These are phyloP conservation scores for Leccinum rimulosum DNA, from an alignment of 768 basidiomycete genomes.

Conservation along the genomic window DNA sequence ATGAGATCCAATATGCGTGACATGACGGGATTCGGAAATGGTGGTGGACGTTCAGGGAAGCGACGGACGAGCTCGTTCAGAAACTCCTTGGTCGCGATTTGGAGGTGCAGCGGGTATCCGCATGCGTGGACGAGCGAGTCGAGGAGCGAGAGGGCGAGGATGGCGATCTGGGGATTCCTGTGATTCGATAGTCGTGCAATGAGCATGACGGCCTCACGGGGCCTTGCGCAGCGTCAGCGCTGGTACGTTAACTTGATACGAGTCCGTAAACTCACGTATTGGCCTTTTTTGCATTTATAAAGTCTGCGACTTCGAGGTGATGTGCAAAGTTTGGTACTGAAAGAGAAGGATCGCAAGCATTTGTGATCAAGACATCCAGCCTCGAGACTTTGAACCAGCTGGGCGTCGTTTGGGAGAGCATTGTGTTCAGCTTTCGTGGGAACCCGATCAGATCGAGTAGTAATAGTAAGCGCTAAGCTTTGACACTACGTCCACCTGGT, in stretches of 20 bases:
- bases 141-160: slow-evolving; percentile 82
- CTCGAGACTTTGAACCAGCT: slow-evolving; percentile 55
- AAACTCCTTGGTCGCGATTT: slow-evolving; percentile 96
- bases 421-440: no score
- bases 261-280: slow-evolving; percentile 66
- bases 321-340: slow-evolving; percentile 89
- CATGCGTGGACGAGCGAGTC: slow-evolving; percentile 93
- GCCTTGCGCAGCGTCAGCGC: slow-evolving; percentile 43
- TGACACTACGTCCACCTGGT: neutral
- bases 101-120: slow-evolving; percentile 96
- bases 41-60: slow-evolving; percentile 96
- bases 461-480: neutral
- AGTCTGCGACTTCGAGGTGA: slow-evolving; percentile 92
- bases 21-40: slow-evolving; percentile 95
- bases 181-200: slow-evolving; percentile 85
- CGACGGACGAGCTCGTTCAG: slow-evolving; percentile 96
- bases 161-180: slow-evolving; percentile 87
- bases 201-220: slow-evolving; percentile 88
- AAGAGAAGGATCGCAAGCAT: slow-evolving; percentile 83
- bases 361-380: slow-evolving; percentile 69
- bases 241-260: neutral
- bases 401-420: no score
- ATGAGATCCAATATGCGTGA: slow-evolving; percentile 90
- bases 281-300: slow-evolving; percentile 92
- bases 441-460: no score